A percentile compares a stretch with the other conserved stretches of the same genome.
Conservation (phyloP, 331 rosid genomes). For the Malus hybrid region DNA sequence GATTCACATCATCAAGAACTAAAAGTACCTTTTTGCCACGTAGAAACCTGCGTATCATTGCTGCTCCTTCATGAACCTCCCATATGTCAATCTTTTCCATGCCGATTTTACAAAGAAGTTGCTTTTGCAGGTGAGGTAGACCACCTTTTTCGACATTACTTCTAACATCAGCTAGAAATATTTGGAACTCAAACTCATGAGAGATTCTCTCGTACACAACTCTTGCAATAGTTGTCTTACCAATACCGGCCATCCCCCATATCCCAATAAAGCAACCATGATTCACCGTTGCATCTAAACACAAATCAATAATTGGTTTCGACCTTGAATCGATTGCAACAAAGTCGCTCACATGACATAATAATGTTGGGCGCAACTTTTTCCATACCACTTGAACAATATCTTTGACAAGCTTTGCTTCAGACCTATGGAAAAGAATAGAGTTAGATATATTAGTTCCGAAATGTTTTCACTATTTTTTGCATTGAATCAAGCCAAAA, state of each 20-base stretch:
- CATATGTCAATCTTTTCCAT: conserved; percentile 1
- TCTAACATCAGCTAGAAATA: conserved; percentile 7
- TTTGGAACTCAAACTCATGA: background rate
- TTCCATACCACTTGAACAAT: background rate
- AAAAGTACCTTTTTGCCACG: conserved; percentile 20
- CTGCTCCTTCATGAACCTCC: conserved; percentile 16
- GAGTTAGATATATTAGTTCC: background rate
- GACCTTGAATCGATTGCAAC: background rate
- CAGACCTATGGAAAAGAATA: background rate
- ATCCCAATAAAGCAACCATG: background rate
- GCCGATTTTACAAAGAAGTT: conserved; percentile 3
- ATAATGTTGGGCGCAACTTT: background rate
- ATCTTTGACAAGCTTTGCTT: background rate
- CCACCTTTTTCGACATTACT: background rate
- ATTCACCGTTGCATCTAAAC: background rate
- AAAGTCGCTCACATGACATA: background rate
- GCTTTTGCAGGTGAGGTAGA: background rate
- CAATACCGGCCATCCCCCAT: conserved; percentile 15
- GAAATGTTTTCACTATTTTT: too few species aligned
- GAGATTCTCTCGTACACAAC: background rate
- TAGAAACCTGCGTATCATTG: conserved; percentile 19
- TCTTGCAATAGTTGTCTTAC: conserved; percentile 13
- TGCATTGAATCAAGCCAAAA: background rate
- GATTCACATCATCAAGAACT: conserved; percentile 31
- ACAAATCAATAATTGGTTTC: background rate